A percentile compares a stretch with the other conserved stretches of the same genome.
phyloP scores from a whole-genome alignment of 2,329 filamentous ascomycete species.

The Hymenoscyphus infarciens region DNA sequence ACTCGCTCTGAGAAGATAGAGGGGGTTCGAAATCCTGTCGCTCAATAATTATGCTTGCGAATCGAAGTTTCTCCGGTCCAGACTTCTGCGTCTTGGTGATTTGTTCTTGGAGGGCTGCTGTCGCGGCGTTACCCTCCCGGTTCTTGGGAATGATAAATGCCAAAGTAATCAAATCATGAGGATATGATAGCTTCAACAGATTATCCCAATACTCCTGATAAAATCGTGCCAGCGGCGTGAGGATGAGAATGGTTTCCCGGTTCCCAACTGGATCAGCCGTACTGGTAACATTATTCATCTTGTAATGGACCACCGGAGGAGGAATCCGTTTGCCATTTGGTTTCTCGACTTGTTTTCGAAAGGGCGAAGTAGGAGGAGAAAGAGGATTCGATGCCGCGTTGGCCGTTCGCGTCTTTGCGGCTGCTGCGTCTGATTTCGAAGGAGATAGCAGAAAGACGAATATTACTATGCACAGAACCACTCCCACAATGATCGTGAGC shows the following conservation, averaged over 20 bases:
- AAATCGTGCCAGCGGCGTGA: slow-evolving; percentile 90
- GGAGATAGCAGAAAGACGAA: slow-evolving; percentile 59
- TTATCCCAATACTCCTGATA: slow-evolving; percentile 97
- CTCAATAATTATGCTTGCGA: slow-evolving; percentile 90
- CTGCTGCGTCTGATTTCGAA: slow-evolving; percentile 46
- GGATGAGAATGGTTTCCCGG: slow-evolving; percentile 80
- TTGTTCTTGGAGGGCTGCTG: slow-evolving; percentile 75
- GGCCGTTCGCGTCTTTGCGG: slow-evolving; percentile 48
- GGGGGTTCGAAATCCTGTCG: slow-evolving; percentile 91
- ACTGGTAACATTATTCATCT: slow-evolving; percentile 91
- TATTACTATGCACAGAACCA: slow-evolving; percentile 68
- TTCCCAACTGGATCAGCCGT: slow-evolving; percentile 72
- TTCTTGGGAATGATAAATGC: slow-evolving; percentile 96
- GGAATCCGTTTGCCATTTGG: slow-evolving; percentile 54
- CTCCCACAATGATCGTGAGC: slow-evolving; percentile 69
- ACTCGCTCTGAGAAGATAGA: slow-evolving; percentile 74
- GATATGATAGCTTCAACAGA: slow-evolving; percentile 76
- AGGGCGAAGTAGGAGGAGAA: slow-evolving; percentile 71
- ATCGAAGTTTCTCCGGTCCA: slow-evolving; percentile 74
- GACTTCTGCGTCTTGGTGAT: slow-evolving; percentile 78
- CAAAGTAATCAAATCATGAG: slow-evolving; percentile 89
- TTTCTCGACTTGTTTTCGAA: slow-evolving; percentile 61
- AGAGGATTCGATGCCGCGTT: slow-evolving; percentile 64
- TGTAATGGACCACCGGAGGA: slow-evolving; percentile 86
- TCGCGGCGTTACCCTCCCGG: slow-evolving; percentile 85